Conservation (phyloP, 352 stramenopile genomes). For the Globisporangium takayamanum region DNA sequence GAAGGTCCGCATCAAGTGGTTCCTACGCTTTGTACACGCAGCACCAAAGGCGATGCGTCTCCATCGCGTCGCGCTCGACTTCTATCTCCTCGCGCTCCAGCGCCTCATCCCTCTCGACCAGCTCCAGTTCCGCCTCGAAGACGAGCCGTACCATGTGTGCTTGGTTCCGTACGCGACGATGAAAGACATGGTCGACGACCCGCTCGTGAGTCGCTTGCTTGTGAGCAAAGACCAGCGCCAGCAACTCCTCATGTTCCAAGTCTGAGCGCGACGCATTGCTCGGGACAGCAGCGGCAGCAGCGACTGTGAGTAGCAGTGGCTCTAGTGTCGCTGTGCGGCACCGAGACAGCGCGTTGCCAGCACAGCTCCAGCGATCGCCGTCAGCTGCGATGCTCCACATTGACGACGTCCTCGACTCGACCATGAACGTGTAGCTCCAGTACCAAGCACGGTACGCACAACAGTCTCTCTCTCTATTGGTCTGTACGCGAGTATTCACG, state of each 20-base stretch:
- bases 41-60: constrained; percentile 14
- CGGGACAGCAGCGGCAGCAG: neutral
- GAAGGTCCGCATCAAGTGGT: constrained; percentile 56
- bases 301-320: neutral
- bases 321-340: neutral
- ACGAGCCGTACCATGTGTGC: constrained; percentile 38
- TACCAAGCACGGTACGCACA: constrained; percentile 44
- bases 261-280: constrained; percentile 1
- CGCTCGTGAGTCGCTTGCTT: constrained; percentile 39
- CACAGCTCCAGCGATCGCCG: constrained; percentile 8
- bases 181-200: constrained; percentile 37
- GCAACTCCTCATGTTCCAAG: constrained; percentile 26
- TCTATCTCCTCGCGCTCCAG: constrained; percentile 46
- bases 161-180: constrained; percentile 33
- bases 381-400: constrained; percentile 35
- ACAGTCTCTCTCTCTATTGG: neutral
- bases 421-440: constrained; percentile 72
- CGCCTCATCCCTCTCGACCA: constrained; percentile 39
- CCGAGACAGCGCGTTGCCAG: constrained; percentile 5
- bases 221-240: constrained; percentile 41
- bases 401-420: constrained; percentile 57
- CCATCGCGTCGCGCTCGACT: constrained; percentile 39
- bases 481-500: neutral
- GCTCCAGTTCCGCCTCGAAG: constrained; percentile 32
- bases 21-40: constrained; percentile 45